A percentile compares a stretch with the other conserved stretches of the same genome.
These are phyloP conservation scores for Penicillium verrucosum DNA, from an alignment of 2,329 filamentous ascomycete genomes.

Conservation along the genomic window DNA sequence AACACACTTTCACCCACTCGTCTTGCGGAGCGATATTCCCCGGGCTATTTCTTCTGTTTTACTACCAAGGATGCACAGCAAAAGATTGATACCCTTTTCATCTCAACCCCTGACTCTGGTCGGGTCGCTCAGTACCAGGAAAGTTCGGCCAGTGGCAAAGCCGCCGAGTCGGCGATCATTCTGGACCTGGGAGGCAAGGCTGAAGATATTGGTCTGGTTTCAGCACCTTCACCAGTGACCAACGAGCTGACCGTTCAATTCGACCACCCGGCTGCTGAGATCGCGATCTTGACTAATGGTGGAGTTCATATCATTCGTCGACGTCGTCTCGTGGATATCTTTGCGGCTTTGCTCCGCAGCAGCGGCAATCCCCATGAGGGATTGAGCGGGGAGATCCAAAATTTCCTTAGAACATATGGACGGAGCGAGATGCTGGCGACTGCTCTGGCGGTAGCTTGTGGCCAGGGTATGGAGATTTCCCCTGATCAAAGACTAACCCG, in stretches of 20 bases:
- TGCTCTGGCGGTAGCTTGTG: constrained; percentile 89
- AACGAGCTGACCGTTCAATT: constrained; percentile 98
- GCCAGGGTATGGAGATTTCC: constrained; percentile 80
- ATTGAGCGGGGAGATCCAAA: constrained; percentile 74
- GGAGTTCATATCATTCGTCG: constrained; percentile 84
- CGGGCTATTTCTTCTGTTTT: constrained; percentile 89
- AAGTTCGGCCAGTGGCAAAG: constrained; percentile 56
- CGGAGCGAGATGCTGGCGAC: constrained; percentile 85
- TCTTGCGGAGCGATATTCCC: constrained; percentile 61
- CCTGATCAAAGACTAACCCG: constrained; percentile 65
- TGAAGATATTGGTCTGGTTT: constrained; percentile 75
- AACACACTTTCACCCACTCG: constrained; percentile 42
- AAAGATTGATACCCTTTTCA: constrained; percentile 68
- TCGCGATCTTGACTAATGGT: constrained; percentile 86
- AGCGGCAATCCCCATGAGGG: constrained; percentile 69
- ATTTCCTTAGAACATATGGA: constrained; percentile 82
- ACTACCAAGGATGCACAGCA: constrained; percentile 61
- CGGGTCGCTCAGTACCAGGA: constrained; percentile 63
- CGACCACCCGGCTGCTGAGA: constrained; percentile 74
- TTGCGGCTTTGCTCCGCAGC: constrained; percentile 74
- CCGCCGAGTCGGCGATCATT: constrained; percentile 77
- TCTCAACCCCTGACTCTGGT: constrained; percentile 83
- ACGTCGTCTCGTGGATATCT: constrained; percentile 83
- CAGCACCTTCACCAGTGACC: constrained; percentile 62
- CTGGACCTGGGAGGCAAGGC: constrained; percentile 70